Evolutionary conservation across 1,284 basidiomycete species (phyloP).

Genomic region (Volvariella volvacea): DNA sequence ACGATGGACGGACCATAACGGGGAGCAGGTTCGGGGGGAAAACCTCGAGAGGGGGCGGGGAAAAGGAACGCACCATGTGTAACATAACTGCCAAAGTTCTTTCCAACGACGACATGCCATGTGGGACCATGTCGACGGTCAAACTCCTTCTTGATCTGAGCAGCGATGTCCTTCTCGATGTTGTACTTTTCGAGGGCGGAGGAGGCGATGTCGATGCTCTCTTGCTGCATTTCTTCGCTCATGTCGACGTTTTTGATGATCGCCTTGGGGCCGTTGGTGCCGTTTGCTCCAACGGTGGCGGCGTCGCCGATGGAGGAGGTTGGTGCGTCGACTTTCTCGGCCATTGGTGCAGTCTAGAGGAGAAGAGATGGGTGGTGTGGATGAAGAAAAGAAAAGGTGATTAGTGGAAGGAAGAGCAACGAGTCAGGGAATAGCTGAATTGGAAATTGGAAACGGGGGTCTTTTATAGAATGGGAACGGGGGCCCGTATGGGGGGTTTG

Average conservation of each 20-base stretch:
- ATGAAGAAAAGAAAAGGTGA: not conserved
- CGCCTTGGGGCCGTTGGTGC: conserved; percentile 56
- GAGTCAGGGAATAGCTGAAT: not conserved
- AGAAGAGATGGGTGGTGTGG: not conserved
- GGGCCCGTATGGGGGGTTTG: too few relatives aligned
- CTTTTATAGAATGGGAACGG: too few relatives aligned
- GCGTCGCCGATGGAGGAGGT: conserved; percentile 46
- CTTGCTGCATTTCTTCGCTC: conserved; percentile 93
- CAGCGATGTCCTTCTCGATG: conserved; percentile 97
- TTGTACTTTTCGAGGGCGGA: conserved; percentile 85
- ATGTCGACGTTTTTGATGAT: conserved; percentile 98
- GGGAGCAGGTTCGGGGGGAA: conserved; percentile 7
- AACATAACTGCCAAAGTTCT: conserved; percentile 97
- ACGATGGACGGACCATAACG: conserved; percentile 9
- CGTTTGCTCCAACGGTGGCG: conserved; percentile 33
- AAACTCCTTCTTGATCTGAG: conserved; percentile 96
- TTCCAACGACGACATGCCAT: conserved; percentile 98
- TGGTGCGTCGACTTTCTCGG: conserved; percentile 56
- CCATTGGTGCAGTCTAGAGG: conserved; percentile 32
- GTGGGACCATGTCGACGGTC: conserved; percentile 88
- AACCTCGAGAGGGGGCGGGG: conserved; percentile 6
- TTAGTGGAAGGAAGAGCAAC: not conserved
- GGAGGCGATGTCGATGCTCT: conserved; percentile 82
- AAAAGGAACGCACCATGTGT: conserved; percentile 75
- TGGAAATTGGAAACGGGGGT: not conserved